Percentiles rank a stretch among this genome's conserved stretches.
Conservation (phyloP, 2,329 filamentous ascomycete species). For the Stachybotrys chlorohalonatus region DNA sequence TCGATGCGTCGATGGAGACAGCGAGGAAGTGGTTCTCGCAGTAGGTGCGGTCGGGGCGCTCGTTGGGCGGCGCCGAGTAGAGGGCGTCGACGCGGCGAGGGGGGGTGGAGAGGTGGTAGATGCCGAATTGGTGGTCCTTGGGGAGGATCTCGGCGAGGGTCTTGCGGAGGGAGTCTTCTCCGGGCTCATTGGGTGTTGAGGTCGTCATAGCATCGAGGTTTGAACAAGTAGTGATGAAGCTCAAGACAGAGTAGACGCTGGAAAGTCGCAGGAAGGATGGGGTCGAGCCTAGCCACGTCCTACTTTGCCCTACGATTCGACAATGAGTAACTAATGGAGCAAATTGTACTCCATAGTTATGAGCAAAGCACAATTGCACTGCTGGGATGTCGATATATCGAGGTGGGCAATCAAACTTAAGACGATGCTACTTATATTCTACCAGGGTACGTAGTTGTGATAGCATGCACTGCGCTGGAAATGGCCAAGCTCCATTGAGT, state of each 20-base stretch:
- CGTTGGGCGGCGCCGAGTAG: constrained; percentile 67
- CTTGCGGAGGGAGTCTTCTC: constrained; percentile 5
- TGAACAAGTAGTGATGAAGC: neutral
- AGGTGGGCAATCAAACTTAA: neutral
- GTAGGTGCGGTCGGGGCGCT: constrained; percentile 67
- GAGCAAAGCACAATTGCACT: neutral
- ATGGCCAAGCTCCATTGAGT: neutral
- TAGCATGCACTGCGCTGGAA: neutral
- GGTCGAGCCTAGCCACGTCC: neutral
- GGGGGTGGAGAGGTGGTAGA: constrained; percentile 83
- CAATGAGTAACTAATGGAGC: neutral
- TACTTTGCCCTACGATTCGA: neutral
- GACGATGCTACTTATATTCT: too few relatives aligned
- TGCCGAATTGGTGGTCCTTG: constrained; percentile 48
- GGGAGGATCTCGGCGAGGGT: constrained; percentile 42
- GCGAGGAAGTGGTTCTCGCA: constrained; percentile 74
- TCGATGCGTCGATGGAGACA: constrained; percentile 33
- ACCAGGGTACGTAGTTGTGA: neutral
- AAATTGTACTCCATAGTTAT: neutral
- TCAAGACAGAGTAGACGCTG: neutral
- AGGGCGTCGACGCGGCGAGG: constrained; percentile 67
- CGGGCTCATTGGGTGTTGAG: neutral
- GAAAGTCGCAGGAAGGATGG: neutral
- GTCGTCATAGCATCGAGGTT: neutral
- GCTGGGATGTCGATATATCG: neutral